Conservation (phyloP, 2,329 filamentous ascomycete species). For the Cercospora citrullina region DNA sequence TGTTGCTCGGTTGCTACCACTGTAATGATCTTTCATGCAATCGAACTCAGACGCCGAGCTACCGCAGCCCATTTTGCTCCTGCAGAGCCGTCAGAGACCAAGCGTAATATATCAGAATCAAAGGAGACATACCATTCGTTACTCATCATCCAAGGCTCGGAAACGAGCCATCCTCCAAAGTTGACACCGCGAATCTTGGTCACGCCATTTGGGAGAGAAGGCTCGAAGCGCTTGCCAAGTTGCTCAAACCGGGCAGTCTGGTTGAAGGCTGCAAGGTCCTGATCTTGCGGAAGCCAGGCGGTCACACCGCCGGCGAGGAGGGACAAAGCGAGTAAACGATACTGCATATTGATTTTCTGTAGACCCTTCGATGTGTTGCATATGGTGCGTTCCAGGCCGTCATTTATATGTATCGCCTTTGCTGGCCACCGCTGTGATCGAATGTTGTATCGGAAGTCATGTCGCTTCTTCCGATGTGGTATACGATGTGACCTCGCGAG, state of each 20-base stretch:
- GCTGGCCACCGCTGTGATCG: not conserved
- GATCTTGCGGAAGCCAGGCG: slow-evolving; percentile 17
- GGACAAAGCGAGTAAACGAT: slow-evolving; percentile 6
- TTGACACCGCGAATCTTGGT: slow-evolving; percentile 19
- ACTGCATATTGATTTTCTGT: slow-evolving; percentile 12
- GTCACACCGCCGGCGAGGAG: slow-evolving; percentile 2
- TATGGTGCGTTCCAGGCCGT: not conserved
- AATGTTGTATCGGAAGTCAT: not conserved
- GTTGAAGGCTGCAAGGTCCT: slow-evolving; percentile 15
- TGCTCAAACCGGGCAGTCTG: slow-evolving; percentile 13
- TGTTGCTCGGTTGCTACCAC: slow-evolving; percentile 7
- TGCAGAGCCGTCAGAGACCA: not conserved
- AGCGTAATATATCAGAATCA: not conserved
- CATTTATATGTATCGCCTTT: not conserved
- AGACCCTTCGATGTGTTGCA: not conserved
- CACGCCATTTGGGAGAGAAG: slow-evolving; percentile 13
- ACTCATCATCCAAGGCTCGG: slow-evolving; percentile 11
- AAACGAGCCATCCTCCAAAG: slow-evolving; percentile 16
- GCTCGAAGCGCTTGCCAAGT: slow-evolving; percentile 11
- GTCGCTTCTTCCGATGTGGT: not conserved
- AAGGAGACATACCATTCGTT: slow-evolving; percentile 5
- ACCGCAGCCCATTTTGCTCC: slow-evolving; percentile 16
- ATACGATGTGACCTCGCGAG: slow-evolving; percentile 1
- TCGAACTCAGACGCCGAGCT: slow-evolving; percentile 14
- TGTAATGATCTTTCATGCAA: slow-evolving; percentile 18